phyloP scores from a whole-genome alignment of 2,329 filamentous ascomycete species.

The Aspergillus costaricaensis region DNA sequence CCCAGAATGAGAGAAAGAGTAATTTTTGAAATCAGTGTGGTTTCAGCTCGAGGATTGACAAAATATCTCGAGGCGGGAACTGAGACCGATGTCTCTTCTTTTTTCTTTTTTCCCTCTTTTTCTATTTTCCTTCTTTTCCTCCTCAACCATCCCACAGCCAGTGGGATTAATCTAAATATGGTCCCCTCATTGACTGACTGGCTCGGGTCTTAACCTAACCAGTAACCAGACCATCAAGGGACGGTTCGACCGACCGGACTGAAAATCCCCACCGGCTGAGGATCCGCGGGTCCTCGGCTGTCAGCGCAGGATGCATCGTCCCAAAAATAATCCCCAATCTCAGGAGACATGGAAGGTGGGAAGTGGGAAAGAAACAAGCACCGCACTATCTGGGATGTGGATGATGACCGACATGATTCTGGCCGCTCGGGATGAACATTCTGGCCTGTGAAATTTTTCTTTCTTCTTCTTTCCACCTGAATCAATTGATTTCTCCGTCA shows the following conservation, averaged over 20 bases:
- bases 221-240: background rate
- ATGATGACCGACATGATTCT: background rate
- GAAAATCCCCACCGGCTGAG: slow-evolving; percentile 5
- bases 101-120: too few relatives aligned
- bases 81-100: too few relatives aligned
- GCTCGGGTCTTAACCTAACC: background rate
- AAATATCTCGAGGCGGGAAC: too few relatives aligned
- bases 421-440: background rate
- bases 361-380: background rate
- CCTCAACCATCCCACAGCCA: background rate
- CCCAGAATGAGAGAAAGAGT: background rate
- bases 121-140: background rate
- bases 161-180: background rate
- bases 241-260: slow-evolving; percentile 14
- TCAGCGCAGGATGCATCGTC: slow-evolving; percentile 11
- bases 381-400: background rate
- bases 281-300: slow-evolving; percentile 15
- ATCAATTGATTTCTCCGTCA: background rate
- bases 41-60: background rate
- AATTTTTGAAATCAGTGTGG: background rate
- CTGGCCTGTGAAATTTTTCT: background rate
- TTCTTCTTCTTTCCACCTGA: background rate
- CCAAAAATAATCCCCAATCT: slow-evolving; percentile 10
- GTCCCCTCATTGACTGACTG: background rate
- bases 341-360: background rate